Evolutionary conservation across 2,329 filamentous ascomycete genomes (phyloP), one percentile per base, ranked within the genome.

Genomic region (Aphanocladium album): DNA sequence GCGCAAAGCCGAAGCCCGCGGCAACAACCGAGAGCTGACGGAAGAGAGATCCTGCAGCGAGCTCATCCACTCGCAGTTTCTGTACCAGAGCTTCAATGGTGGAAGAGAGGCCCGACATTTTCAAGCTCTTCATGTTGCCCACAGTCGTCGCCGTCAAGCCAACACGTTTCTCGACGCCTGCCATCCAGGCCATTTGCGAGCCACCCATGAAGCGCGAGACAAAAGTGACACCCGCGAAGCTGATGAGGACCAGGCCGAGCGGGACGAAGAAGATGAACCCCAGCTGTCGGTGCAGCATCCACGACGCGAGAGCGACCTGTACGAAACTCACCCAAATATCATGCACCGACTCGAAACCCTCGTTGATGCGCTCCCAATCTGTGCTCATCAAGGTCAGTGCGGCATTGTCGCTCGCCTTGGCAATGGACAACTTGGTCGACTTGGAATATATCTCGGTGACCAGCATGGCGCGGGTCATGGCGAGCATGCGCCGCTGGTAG

Each of bases 61-160:
- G 62, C 60, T 70, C 69, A 0, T 62, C 55, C 6, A 63, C 49
- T 2, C 69, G 65, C 17, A 65, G 55, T 2, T 63, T 61, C 21
- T 69, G 64, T 6, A 75, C 66, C 0, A 67, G 67, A 1, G 59
- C 62, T 1, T 64, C 64, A 33, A 74, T 65, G 1, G 68, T 60
- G 1, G 60, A 53, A 0, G 67, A 55, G 0, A 75, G 64, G 0
- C 76, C 76, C 14, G 74, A 71, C 71, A 80, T 79, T 65, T 79
- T 80, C 23, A 80, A 70, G 27, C 75, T 72, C 62, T 78, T 78
- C 70, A 80, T 78, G 2, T 76, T 73, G n/a, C 70, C 70, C 0
- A 80, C 71, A 68, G 78, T 72, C 3, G 68, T 69, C 1, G 72
- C 68, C 0, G 78, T 80, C 4, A 74, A 69, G 5, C 72, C 70